These are phyloP conservation scores for Lupinus albus DNA, from an alignment of 306 rosid species.

Conservation along the genomic window DNA sequence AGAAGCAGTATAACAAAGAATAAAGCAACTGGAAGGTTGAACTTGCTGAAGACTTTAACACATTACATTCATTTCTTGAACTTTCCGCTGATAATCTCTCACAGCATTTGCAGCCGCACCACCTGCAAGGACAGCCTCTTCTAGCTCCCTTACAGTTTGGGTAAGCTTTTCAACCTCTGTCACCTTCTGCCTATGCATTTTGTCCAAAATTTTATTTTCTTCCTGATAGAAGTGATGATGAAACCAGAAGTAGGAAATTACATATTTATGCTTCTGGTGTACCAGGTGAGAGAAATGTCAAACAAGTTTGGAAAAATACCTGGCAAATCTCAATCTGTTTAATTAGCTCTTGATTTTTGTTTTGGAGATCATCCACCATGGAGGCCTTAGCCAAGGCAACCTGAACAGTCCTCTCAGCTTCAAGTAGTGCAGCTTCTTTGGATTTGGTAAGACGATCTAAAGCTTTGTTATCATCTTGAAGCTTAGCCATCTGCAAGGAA, in stretches of 20 bases:
- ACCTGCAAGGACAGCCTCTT: slow-evolving; percentile 76
- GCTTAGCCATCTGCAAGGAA: slow-evolving; percentile 39
- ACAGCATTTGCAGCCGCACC: slow-evolving; percentile 84
- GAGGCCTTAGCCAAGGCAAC: slow-evolving; percentile 75
- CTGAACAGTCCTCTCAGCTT: slow-evolving; percentile 74
- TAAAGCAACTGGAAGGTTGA: slow-evolving; percentile 1
- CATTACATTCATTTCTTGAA: slow-evolving; percentile 70
- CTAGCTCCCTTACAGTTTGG: slow-evolving; percentile 71
- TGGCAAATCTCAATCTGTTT: slow-evolving; percentile 77
- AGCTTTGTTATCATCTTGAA: slow-evolving; percentile 72
- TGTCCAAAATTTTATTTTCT: slow-evolving; percentile 72
- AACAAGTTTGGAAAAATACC: slow-evolving; percentile 41
- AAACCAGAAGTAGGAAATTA: neutral
- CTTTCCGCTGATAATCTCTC: slow-evolving; percentile 73
- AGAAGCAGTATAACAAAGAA: slow-evolving; percentile 16
- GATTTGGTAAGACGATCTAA: slow-evolving; percentile 75
- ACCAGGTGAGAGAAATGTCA: neutral
- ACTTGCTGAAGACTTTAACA: slow-evolving; percentile 11
- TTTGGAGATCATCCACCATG: slow-evolving; percentile 71
- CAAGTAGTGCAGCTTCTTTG: slow-evolving; percentile 77
- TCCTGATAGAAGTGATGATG: slow-evolving; percentile 42
- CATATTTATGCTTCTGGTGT: neutral
- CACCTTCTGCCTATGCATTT: slow-evolving; percentile 67
- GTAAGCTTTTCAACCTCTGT: slow-evolving; percentile 74
- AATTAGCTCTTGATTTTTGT: slow-evolving; percentile 72